Percentiles rank a stretch among this genome's conserved stretches.
phyloP scores from a whole-genome alignment of 1,284 basidiomycete species.

The Inonotus hispidus region DNA sequence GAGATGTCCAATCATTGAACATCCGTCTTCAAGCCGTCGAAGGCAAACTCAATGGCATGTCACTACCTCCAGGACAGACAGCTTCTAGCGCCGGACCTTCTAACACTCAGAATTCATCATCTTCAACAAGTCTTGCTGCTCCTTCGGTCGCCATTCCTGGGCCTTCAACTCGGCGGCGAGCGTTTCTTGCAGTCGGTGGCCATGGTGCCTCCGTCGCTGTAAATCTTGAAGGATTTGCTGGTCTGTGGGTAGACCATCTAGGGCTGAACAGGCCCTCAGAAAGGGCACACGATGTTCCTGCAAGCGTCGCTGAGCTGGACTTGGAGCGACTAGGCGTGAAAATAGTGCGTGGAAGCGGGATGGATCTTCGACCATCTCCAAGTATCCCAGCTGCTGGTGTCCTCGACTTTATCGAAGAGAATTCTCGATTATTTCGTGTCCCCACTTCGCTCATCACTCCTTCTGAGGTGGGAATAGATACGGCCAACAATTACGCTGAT shows the following conservation, averaged over 20 bases:
- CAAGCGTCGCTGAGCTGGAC: background rate
- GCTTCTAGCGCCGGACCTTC: background rate
- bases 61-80: background rate
- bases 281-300: background rate
- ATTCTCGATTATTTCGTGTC: constrained; percentile 4
- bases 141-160: background rate
- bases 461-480: background rate
- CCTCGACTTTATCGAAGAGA: constrained; percentile 8
- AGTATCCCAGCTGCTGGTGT: constrained; percentile 9
- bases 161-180: background rate
- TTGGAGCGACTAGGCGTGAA: background rate
- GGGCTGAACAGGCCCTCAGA: constrained; percentile 30
- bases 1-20: constrained; percentile 74
- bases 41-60: constrained; percentile 43
- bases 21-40: constrained; percentile 66
- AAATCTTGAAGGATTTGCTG: constrained; percentile 48
- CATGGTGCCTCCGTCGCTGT: constrained; percentile 49
- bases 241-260: constrained; percentile 53
- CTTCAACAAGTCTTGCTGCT: background rate
- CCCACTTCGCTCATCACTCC: constrained; percentile 1
- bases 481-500: background rate
- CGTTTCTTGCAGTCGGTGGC: constrained; percentile 31
- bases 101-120: background rate
- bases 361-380: constrained; percentile 16
- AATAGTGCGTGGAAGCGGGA: background rate